Percentiles rank a stretch among this genome's conserved stretches.
Evolutionary conservation across 2,329 filamentous ascomycete genomes (phyloP).

Genomic region (Neoascochyta sp.): DNA sequence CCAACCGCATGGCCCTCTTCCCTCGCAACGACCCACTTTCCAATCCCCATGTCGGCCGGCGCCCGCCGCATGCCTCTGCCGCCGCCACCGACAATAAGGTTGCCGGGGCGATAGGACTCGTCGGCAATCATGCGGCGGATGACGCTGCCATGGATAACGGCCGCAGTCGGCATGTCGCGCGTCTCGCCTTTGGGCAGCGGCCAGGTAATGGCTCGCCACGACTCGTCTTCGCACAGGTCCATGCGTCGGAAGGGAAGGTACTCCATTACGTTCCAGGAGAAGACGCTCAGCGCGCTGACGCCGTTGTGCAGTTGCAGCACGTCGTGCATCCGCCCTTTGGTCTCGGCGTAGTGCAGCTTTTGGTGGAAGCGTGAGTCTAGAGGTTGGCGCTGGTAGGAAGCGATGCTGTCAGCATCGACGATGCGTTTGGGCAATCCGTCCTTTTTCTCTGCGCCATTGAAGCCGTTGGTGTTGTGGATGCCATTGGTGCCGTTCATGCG

Average conservation of each 20-base stretch:
- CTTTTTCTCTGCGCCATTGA: too few relatives aligned
- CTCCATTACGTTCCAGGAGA: constrained; percentile 75
- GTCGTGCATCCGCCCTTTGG: constrained; percentile 61
- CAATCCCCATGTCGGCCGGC: constrained; percentile 61
- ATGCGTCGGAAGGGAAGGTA: constrained; percentile 77
- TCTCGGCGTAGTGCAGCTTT: constrained; percentile 56
- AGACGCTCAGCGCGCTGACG: constrained; percentile 52
- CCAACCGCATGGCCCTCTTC: constrained; percentile 65
- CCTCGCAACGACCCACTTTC: constrained; percentile 66
- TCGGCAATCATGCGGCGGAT: constrained; percentile 67
- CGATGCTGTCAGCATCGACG: constrained; percentile 15
- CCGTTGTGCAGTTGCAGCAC: constrained; percentile 64
- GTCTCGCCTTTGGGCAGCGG: constrained; percentile 74
- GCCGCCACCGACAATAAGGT: constrained; percentile 74
- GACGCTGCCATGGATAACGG: constrained; percentile 69
- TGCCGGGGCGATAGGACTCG: constrained; percentile 67
- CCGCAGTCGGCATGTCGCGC: constrained; percentile 68
- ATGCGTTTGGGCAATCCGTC: too few relatives aligned
- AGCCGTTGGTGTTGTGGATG: constrained; percentile 1
- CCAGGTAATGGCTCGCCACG: constrained; percentile 78
- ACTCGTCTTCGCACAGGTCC: constrained; percentile 68
- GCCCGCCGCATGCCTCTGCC: constrained; percentile 65
- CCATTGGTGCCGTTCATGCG: not conserved
- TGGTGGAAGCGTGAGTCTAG: constrained; percentile 51
- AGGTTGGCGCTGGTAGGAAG: constrained; percentile 18